Conservation (phyloP, 1,284 basidiomycete species). For the Ceratobasidium sp. region DNA sequence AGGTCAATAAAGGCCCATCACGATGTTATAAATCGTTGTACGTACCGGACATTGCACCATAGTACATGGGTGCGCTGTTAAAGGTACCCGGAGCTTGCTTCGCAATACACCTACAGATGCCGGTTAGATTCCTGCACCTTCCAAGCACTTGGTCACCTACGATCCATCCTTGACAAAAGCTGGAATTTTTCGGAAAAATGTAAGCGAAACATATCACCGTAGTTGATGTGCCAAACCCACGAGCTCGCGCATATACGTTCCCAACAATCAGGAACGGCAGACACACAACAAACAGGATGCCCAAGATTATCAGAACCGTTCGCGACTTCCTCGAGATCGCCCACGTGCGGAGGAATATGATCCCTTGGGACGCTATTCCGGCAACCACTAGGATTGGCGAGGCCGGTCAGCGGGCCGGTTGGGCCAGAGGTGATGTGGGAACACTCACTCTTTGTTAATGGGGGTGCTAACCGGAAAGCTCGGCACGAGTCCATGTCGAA, state of each 20-base stretch:
- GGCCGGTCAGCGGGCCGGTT: conserved; percentile 3
- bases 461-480: conserved; percentile 33
- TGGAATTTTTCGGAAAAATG: conserved; percentile 16
- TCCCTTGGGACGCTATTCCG: conserved; percentile 40
- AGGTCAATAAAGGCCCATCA: background rate
- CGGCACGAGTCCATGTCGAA: conserved; percentile 15
- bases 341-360: conserved; percentile 45
- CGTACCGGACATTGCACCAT: conserved; percentile 39
- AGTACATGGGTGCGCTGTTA: conserved; percentile 43
- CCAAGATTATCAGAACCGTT: conserved; percentile 31
- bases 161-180: conserved; percentile 19
- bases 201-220: background rate
- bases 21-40: too few species aligned
- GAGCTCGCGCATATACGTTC: conserved; percentile 24
- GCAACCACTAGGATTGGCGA: conserved; percentile 17
- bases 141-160: conserved; percentile 9
- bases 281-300: conserved; percentile 30
- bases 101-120: conserved; percentile 36
- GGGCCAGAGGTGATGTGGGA: background rate
- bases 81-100: conserved; percentile 33
- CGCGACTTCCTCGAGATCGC: conserved; percentile 40
- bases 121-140: background rate
- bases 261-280: conserved; percentile 37
- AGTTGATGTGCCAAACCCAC: background rate
- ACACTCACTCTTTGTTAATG: conserved; percentile 42